Percentiles rank a stretch among this genome's conserved stretches.
Evolutionary conservation across 768 basidiomycete species (phyloP).

Genomic region (Mycena galopus): DNA sequence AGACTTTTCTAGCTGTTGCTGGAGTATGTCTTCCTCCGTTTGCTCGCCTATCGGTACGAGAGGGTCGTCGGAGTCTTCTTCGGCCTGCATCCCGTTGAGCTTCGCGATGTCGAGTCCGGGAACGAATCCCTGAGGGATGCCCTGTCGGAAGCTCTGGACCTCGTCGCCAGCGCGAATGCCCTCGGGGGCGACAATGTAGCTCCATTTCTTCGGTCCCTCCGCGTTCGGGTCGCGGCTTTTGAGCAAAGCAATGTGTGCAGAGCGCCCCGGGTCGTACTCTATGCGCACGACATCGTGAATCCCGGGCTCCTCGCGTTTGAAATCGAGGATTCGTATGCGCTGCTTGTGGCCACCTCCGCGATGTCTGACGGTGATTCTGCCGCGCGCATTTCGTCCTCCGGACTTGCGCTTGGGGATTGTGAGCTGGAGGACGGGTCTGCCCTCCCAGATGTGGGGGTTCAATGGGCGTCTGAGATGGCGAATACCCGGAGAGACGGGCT

Average conservation of each 20-base stretch:
- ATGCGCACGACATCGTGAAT: slow-evolving; percentile 92
- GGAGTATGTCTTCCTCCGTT: slow-evolving; percentile 15
- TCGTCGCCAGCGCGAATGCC: slow-evolving; percentile 90
- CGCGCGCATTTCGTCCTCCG: slow-evolving; percentile 88
- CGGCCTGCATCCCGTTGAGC: slow-evolving; percentile 34
- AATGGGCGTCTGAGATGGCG: slow-evolving; percentile 90
- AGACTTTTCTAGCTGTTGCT: slow-evolving; percentile 39
- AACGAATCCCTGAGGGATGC: slow-evolving; percentile 83
- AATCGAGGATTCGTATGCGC: slow-evolving; percentile 90
- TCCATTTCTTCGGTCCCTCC: slow-evolving; percentile 74
- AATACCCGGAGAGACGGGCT: slow-evolving; percentile 87
- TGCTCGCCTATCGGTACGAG: slow-evolving; percentile 38
- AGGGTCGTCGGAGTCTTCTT: slow-evolving; percentile 36
- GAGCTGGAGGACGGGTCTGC: slow-evolving; percentile 85
- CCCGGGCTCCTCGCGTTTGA: slow-evolving; percentile 81
- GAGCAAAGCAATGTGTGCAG: slow-evolving; percentile 94
- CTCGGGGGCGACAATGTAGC: slow-evolving; percentile 94
- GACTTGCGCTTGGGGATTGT: slow-evolving; percentile 86
- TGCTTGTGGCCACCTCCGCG: slow-evolving; percentile 93
- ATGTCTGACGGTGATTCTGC: slow-evolving; percentile 88
- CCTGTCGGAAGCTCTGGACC: slow-evolving; percentile 87
- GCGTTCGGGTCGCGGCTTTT: slow-evolving; percentile 68
- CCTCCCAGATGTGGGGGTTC: slow-evolving; percentile 85
- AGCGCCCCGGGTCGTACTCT: slow-evolving; percentile 96
- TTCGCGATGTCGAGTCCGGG: slow-evolving; percentile 58